phyloP scores from a whole-genome alignment of 2,329 filamentous ascomycete genomes.

The Fusarium penzigii region DNA sequence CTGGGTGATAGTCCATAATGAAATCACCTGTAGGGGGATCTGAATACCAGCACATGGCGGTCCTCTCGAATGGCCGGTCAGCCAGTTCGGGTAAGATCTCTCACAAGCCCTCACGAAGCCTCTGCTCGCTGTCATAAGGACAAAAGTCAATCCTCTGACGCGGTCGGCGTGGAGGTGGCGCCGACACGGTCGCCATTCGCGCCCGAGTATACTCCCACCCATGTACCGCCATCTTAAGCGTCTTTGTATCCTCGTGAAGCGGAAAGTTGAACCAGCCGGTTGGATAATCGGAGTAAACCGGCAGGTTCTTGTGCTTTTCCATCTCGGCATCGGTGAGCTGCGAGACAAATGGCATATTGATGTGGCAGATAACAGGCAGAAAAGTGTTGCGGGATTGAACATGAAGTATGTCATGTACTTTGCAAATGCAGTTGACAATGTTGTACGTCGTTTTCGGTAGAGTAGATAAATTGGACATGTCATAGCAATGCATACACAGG shows the following conservation, averaged over 20 bases:
- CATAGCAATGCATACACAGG: no score
- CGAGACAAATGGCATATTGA: no score
- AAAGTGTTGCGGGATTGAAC: no score
- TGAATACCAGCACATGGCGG: constrained; percentile 21
- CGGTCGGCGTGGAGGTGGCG: constrained; percentile 5
- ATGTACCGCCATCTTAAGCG: constrained; percentile 21
- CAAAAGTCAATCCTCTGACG: constrained; percentile 17
- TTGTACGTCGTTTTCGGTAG: no score
- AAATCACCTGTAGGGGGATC: constrained; percentile 23
- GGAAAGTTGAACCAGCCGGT: constrained; percentile 27
- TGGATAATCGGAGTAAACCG: constrained; percentile 21
- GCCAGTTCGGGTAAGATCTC: constrained; percentile 23
- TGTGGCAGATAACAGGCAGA: no score
- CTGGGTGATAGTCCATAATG: constrained; percentile 24
- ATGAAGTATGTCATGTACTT: no score
- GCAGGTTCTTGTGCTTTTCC: constrained; percentile 13
- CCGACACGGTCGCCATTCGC: not conserved
- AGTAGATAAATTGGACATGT: no score
- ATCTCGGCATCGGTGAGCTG: constrained; percentile 17
- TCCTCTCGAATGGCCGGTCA: constrained; percentile 6
- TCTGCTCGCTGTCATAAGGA: constrained; percentile 13
- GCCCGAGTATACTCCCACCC: constrained; percentile 23
- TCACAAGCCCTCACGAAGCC: constrained; percentile 9
- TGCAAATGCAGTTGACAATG: no score
- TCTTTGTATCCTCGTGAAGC: constrained; percentile 15